Evolutionary conservation across 2,329 filamentous ascomycete genomes (phyloP).

Genomic region (Pseudocercospora vitis): DNA sequence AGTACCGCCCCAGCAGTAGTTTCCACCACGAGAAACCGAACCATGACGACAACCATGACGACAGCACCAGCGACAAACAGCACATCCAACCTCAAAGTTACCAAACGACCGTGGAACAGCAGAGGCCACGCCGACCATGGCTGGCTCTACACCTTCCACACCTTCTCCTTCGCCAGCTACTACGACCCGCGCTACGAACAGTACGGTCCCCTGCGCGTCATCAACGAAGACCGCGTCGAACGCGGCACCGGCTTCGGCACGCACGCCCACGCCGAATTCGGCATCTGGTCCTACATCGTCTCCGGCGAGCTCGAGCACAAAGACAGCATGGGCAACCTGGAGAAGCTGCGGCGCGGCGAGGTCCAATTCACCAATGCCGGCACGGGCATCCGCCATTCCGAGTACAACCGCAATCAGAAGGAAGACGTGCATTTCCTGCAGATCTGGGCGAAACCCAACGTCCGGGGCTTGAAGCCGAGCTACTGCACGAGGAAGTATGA

Average conservation of each 20-base stretch:
- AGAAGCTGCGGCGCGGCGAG: conserved; percentile 75
- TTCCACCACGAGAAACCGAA: conserved; percentile 29
- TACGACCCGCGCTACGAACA: conserved; percentile 65
- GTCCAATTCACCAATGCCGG: conserved; percentile 91
- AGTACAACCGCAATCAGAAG: conserved; percentile 72
- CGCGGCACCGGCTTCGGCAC: conserved; percentile 76
- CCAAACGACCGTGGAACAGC: conserved; percentile 67
- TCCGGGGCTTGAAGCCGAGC: conserved; percentile 66
- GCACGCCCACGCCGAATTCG: conserved; percentile 80
- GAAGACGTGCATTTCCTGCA: conserved; percentile 81
- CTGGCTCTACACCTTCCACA: conserved; percentile 86
- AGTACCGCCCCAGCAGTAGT: conserved; percentile 15
- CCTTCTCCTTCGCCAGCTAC: conserved; percentile 76
- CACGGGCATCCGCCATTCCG: conserved; percentile 74
- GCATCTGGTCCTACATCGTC: conserved; percentile 89
- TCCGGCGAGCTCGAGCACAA: conserved; percentile 82
- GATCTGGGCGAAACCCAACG: conserved; percentile 84
- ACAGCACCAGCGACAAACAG: conserved; percentile 29
- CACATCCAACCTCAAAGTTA: conserved; percentile 58
- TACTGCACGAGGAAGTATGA: conserved; percentile 75
- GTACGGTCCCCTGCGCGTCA: conserved; percentile 76
- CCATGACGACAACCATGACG: conserved; percentile 43
- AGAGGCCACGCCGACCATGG: conserved; percentile 79
- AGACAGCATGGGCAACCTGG: conserved; percentile 71
- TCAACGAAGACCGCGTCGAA: conserved; percentile 85